Evolutionary conservation across 2,329 filamentous ascomycete species (phyloP), one percentile per base, ranked within the genome.

Genomic region (Colletotrichum sp.): DNA sequence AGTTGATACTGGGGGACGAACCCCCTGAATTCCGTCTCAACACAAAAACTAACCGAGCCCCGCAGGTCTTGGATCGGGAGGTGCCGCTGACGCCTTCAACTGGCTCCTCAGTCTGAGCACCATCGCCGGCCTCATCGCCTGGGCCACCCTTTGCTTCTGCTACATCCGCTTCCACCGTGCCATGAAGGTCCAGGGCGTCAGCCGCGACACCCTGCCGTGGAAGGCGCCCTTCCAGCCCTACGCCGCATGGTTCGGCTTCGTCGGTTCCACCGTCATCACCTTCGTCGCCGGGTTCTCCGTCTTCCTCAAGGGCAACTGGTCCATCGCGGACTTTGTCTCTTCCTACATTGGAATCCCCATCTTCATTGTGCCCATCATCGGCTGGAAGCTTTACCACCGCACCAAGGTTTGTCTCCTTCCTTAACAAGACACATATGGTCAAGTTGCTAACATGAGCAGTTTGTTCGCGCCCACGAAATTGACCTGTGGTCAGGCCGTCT

Each of bases 261-360:
- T 78, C 52, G 87, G 85, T 83, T 88, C 85, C 70, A 80, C 87
- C 52, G 66, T 88, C 16, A 83, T 89, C 36, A 84, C 88, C 74
- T 81, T 87, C 55, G 83, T 86, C 6, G 93, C 93, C 75, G 93
- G 92, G 2, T 94, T 94, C 80, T 88, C 89, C 48, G 90, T 92
- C 5, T 94, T 94, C 81, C 92, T 91, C 82, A 88, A 90, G 0
- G 85, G 86, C 6, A 86, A 90, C 22, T 94, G 90, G 88, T 88
- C 86, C 13, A 87, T 87, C 0, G 86, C 85, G 25, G 86, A 83
- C 65, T 94, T 94, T 79, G 84, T 93, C 30, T 92, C 91, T 0
- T 88, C 91, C 0, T 94, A 94, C 79, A 88, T 93, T n/a, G 91
- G 91, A 10, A 90, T 94, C 65, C 91, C 91, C 0, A 88, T 92